These are phyloP conservation scores for Trametes sp. DNA, from an alignment of 1,284 basidiomycete species.

Conservation along the genomic window DNA sequence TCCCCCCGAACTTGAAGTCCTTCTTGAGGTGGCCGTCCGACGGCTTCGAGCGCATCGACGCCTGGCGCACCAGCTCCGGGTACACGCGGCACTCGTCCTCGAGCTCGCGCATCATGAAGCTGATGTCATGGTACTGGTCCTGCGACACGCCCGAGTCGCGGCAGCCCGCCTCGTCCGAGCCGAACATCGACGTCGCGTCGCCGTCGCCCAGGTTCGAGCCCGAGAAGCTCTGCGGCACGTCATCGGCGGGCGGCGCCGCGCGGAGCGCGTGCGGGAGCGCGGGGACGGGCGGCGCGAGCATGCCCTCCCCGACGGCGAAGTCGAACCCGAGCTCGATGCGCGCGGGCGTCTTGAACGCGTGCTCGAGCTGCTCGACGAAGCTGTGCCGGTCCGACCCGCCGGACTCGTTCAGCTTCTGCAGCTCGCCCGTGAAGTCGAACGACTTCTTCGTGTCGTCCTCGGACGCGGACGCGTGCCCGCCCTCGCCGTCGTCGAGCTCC, in stretches of 20 bases:
- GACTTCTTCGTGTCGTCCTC: conserved; percentile 76
- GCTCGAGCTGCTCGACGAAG: conserved; percentile 85
- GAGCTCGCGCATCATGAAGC: conserved; percentile 37
- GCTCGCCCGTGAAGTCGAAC: conserved; percentile 88
- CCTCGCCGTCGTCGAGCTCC: conserved; percentile 53
- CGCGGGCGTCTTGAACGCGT: conserved; percentile 77
- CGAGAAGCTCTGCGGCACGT: conserved; percentile 38
- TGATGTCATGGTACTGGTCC: conserved; percentile 31
- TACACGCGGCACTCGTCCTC: conserved; percentile 42
- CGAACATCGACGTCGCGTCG: conserved; percentile 31
- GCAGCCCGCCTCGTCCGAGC: conserved; percentile 21
- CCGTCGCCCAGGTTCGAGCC: too few species aligned
- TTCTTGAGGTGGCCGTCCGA: conserved; percentile 72
- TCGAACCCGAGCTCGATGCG: conserved; percentile 64
- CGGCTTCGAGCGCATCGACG: conserved; percentile 52
- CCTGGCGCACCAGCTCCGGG: conserved; percentile 21
- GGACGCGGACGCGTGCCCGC: conserved; percentile 36
- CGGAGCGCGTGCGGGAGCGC: conserved; percentile 27
- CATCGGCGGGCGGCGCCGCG: conserved; percentile 29
- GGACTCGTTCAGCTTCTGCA: conserved; percentile 72
- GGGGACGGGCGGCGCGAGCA: conserved; percentile 44
- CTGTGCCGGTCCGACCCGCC: conserved; percentile 73
- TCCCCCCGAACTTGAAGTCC: conserved; percentile 77
- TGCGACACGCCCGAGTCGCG: conserved; percentile 35
- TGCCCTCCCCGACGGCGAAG: conserved; percentile 48